These are phyloP conservation scores for Gaultheria prostrata DNA, from an alignment of 148 eudicot genomes.

Conservation along the genomic window DNA sequence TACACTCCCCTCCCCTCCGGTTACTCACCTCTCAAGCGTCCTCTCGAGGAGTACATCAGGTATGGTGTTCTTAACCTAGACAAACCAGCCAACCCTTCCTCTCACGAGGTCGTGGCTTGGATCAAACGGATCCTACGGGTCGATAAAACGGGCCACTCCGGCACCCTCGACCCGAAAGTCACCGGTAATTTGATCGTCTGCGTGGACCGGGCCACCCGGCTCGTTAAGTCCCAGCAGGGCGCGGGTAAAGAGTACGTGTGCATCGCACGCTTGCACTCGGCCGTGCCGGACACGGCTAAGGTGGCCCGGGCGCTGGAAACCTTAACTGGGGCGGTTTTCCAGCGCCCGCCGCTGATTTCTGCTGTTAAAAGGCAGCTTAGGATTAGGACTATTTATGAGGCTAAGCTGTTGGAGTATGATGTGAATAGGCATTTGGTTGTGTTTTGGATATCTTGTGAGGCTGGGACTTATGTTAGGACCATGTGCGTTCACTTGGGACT, in stretches of 20 bases:
- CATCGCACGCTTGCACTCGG: slow-evolving; percentile 73
- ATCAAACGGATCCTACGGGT: slow-evolving; percentile 80
- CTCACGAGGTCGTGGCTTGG: slow-evolving; percentile 96
- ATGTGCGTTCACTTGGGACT: slow-evolving; percentile 96
- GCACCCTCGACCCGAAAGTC: slow-evolving; percentile 89
- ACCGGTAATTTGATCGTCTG: slow-evolving; percentile 92
- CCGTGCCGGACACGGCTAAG: slow-evolving; percentile 67
- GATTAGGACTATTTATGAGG: slow-evolving; percentile 83
- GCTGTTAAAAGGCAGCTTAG: slow-evolving; percentile 92
- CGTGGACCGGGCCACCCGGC: slow-evolving; percentile 77
- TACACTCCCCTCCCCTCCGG: slow-evolving; percentile 88
- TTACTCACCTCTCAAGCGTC: slow-evolving; percentile 73
- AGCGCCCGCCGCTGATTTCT: slow-evolving; percentile 83
- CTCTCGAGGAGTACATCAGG: slow-evolving; percentile 64
- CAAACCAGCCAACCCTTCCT: slow-evolving; percentile 89
- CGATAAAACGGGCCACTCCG: slow-evolving; percentile 88
- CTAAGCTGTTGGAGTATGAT: slow-evolving; percentile 83
- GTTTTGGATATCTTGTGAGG: slow-evolving; percentile 95
- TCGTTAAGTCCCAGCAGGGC: slow-evolving; percentile 92
- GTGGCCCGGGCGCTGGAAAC: slow-evolving; percentile 79
- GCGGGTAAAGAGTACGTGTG: slow-evolving; percentile 97
- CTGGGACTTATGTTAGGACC: slow-evolving; percentile 94
- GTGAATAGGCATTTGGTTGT: slow-evolving; percentile 71
- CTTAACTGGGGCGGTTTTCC: slow-evolving; percentile 82
- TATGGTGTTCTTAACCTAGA: slow-evolving; percentile 82